phyloP scores from a whole-genome alignment of 139 green algal genomes.

The Closterium sp. region DNA sequence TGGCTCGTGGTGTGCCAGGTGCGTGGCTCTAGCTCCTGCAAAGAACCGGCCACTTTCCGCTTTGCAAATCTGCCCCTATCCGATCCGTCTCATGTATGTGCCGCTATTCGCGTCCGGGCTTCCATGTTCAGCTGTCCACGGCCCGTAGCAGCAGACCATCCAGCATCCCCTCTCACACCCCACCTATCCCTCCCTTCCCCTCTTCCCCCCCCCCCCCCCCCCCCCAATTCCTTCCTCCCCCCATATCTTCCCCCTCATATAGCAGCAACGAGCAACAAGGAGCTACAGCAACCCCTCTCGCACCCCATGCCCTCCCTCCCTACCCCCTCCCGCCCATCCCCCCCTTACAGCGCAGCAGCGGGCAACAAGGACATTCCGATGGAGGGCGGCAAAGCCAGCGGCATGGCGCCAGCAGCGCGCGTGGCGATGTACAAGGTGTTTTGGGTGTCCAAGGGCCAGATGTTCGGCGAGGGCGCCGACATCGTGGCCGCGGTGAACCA shows the following conservation, averaged over 20 bases:
- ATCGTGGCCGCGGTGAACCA: neutral
- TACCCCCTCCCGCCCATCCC: neutral
- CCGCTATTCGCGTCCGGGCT: no score
- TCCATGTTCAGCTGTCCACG: no score
- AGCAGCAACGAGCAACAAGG: neutral
- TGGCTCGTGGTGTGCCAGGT: conserved; percentile 4
- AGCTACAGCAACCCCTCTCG: neutral
- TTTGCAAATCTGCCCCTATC: no score
- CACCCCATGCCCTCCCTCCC: neutral
- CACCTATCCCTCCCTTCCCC: neutral
- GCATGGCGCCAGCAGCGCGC: conserved; percentile 3
- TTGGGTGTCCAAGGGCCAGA: neutral
- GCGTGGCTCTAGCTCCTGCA: neutral
- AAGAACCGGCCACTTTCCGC: no score
- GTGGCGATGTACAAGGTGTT: conserved; percentile 28
- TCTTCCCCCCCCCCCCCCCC: neutral
- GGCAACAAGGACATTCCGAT: conserved; percentile 1
- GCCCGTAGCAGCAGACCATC: no score
- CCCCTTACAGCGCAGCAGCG: neutral
- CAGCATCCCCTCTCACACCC: neutral
- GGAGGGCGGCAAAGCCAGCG: no score
- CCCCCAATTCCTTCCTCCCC: neutral
- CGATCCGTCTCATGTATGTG: no score
- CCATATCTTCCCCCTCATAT: no score
- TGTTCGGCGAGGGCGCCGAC: neutral